Evolutionary conservation across 2,329 filamentous ascomycete species (phyloP), one percentile per base, ranked within the genome.

Genomic region (Cryphonectria carpinicola): DNA sequence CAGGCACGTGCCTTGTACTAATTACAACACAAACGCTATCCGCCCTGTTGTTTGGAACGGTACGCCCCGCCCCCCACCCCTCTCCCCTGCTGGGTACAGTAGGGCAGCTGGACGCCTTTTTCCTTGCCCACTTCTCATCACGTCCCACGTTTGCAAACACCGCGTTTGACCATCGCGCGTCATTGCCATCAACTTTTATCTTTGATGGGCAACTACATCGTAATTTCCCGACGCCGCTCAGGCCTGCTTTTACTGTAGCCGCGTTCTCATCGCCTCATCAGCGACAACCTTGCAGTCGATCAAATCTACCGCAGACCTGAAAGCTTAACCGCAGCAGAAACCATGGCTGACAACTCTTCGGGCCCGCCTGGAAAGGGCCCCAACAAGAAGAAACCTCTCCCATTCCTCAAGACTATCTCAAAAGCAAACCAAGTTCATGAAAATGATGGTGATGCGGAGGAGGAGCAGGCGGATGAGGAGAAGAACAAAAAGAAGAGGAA

Each of bases 401-500:
- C 75, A 25, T 79, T 79, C 71, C 76, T 76, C 28, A 72, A 72
- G 35, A 67, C 54, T 22, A 54, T 54, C 17, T 39, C 61, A 14
- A 69, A 71, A 52, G 17, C 66, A 32, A n/a, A 14, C 3, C 66
- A 62, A 8, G 43, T 13, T 28, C 8, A 14, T 66, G 1, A 66
- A 60, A 11, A 74, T 76, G 46, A 63, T 17, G 14, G 54, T 2
- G 46, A 32, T 32, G 32, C 32, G 32, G 32, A 68, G 8, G 75
- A 77, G 4, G 75, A 78, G 28, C 76, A 77, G 25, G 74, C 32
- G 32, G 80, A 83, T 66, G 78, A 77, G 2, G 5, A 49, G 1
- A 65, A 63, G 13, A 74, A 76, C 46, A 65, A 54, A 2, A n/a
- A 66, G 1, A 66, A 63, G 11, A 74, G 76, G 41, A 63, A 58